These are phyloP conservation scores for Neurospora sp. DNA, from an alignment of 2,329 filamentous ascomycete genomes.

Conservation along the genomic window DNA sequence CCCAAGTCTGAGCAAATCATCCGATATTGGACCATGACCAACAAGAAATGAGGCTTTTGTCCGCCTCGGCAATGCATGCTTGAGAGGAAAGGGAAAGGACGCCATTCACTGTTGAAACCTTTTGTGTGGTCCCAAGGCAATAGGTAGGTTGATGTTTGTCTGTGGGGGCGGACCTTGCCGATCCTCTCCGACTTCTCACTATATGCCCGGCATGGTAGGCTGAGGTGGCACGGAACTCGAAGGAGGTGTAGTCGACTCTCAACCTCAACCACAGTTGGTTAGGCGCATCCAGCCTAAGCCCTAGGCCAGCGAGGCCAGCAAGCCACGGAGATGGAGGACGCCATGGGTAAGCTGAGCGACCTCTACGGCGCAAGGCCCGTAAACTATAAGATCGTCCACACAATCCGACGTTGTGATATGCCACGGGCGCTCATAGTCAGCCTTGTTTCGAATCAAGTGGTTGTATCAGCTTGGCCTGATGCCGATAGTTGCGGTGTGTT, in stretches of 20 bases:
- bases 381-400: background rate
- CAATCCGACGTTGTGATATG: background rate
- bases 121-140: background rate
- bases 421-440: background rate
- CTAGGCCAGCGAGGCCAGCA: background rate
- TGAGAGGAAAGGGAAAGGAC: background rate
- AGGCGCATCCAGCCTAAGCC: background rate
- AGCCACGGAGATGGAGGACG: background rate
- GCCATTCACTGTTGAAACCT: background rate
- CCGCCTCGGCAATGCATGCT: background rate
- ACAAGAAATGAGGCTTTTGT: background rate
- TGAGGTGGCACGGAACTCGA: background rate
- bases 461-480: background rate
- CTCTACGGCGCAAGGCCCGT: background rate
- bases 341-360: background rate
- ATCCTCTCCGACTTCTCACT: background rate
- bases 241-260: background rate
- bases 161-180: background rate
- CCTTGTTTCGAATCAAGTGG: background rate
- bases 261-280: background rate
- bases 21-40: background rate
- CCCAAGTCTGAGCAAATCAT: background rate
- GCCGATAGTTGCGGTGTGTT: background rate
- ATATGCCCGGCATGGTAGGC: background rate
- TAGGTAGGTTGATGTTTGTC: background rate